Conservation (phyloP, 1,284 basidiomycete genomes). For the Ustilago curta region DNA sequence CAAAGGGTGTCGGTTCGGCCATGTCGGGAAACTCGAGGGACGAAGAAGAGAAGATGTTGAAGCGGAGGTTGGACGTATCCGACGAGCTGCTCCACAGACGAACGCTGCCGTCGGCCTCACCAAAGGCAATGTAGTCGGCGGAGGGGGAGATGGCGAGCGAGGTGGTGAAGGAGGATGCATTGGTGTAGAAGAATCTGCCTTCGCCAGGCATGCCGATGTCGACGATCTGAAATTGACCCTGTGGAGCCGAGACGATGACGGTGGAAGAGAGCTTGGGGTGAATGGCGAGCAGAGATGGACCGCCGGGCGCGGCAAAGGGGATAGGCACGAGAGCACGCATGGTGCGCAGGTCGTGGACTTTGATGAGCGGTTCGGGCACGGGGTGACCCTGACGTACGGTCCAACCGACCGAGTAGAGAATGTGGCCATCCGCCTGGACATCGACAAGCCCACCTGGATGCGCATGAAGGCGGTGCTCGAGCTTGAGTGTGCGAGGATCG, state of each 20-base stretch:
- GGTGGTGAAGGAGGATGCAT: conserved; percentile 79
- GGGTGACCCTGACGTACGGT: conserved; percentile 79
- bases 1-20: conserved; percentile 76
- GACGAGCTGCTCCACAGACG: conserved; percentile 81
- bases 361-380: conserved; percentile 89
- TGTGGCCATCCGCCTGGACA: conserved; percentile 65
- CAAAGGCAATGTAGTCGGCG: conserved; percentile 90
- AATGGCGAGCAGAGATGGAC: conserved; percentile 86
- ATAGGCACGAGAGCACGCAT: conserved; percentile 84
- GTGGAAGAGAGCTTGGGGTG: conserved; percentile 84
- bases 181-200: conserved; percentile 78
- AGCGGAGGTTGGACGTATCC: conserved; percentile 72
- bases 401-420: conserved; percentile 67
- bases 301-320: conserved; percentile 79
- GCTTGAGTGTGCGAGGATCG: conserved; percentile 62
- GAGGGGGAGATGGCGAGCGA: conserved; percentile 85
- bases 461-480: conserved; percentile 64
- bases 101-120: conserved; percentile 86
- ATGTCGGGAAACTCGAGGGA: conserved; percentile 86
- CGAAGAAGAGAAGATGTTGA: conserved; percentile 88
- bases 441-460: conserved; percentile 69
- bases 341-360: conserved; percentile 88
- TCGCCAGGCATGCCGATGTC: conserved; percentile 81
- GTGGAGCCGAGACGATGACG: conserved; percentile 82
- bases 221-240: conserved; percentile 89